Conservation (phyloP, 495 filamentous ascomycete genomes). For the Hypoxylon crocopeplum region DNA sequence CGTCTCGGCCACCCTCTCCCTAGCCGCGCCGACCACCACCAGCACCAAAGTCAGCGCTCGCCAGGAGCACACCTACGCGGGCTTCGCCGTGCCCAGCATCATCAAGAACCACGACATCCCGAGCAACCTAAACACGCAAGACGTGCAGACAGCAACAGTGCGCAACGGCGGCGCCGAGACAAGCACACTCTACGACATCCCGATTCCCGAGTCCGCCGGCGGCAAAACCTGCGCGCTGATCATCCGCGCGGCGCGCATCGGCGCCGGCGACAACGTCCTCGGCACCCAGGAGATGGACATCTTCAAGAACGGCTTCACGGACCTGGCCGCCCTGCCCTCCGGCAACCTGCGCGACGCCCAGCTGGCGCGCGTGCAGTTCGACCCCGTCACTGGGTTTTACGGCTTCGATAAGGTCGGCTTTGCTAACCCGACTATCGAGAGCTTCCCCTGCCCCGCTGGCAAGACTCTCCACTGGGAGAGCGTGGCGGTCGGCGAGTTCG, state of each 20-base stretch:
- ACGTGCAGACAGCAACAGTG: conserved; percentile 5
- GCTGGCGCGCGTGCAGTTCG: conserved; percentile 27
- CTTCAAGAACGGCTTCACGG: conserved; percentile 32
- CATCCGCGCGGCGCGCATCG: conserved; percentile 9
- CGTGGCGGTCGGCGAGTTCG: conserved; percentile 27
- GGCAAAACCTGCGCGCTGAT: conserved; percentile 37
- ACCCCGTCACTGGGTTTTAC: conserved; percentile 25
- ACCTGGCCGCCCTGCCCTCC: conserved; percentile 20
- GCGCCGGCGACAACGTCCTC: conserved; percentile 11
- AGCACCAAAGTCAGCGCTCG: neutral
- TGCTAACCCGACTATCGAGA: conserved; percentile 20
- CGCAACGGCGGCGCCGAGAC: conserved; percentile 26
- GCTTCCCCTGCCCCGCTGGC: conserved; percentile 35
- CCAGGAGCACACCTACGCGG: conserved; percentile 3
- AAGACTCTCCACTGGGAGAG: conserved; percentile 32
- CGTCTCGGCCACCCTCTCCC: conserved; percentile 36
- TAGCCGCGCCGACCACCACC: conserved; percentile 32
- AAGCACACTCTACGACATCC: conserved; percentile 39
- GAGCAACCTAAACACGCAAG: conserved; percentile 21
- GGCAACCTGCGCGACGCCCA: conserved; percentile 34
- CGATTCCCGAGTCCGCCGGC: conserved; percentile 24
- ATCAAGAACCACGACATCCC: conserved; percentile 32
- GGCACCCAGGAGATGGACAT: conserved; percentile 24
- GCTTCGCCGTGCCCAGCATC: conserved; percentile 34
- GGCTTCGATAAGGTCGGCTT: conserved; percentile 27